Base-by-base conservation (phyloP, 2,329 filamentous ascomycete genomes). In the Xylariomycetidae sp. region DNA sequence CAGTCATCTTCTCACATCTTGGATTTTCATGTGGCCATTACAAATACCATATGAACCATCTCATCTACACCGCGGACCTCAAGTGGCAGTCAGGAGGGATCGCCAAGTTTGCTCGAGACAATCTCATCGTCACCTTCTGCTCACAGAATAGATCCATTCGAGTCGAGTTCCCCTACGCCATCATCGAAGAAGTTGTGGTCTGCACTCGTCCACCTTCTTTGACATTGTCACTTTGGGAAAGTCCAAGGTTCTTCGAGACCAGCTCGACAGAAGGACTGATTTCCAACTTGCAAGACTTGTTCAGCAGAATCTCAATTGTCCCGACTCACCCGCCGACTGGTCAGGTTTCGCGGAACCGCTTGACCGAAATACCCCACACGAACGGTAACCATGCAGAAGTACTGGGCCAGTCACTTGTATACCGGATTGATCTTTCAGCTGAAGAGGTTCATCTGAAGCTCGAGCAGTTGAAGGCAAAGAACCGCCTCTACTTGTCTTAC, bases 151-250 rank as follows among this genome's bases (percentile, higher is more conserved):
- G 42, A 1, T 40, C 42, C 0, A 31, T 60, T 4, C 48, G 59
- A 16, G 55, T 77, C 20, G 65, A 74, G 30, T 66, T 79, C 10
- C 58, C 67, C 0, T 67, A 71, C 23, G 59, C 62, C 14, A 69
- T 59, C 2, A 65, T 76, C 19, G 42, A 68, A 18, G 65, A 72
- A 31, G 47, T 69, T 7, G 53, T 74, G 2, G 49, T 55, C 45
- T 61, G 53, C 51, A 52, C 19, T 20, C 48, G 14, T 31, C 59
- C 40, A 34, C 56, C 39, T 3, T 56, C 60, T 0, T 47, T 77
- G 12, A 70, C 67, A 0, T 44, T 80, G 3, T 70, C 74, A 0
- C 63, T 81, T 7, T 59, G 49, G 14, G 64, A 70, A 19, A 62
- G 72, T 2, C 74, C 74, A 0, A 60, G 61, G 2, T 68, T 75